A percentile compares a stretch with the other conserved stretches of the same genome.
phyloP scores from a whole-genome alignment of 768 basidiomycete species.

The Suillus plorans region DNA sequence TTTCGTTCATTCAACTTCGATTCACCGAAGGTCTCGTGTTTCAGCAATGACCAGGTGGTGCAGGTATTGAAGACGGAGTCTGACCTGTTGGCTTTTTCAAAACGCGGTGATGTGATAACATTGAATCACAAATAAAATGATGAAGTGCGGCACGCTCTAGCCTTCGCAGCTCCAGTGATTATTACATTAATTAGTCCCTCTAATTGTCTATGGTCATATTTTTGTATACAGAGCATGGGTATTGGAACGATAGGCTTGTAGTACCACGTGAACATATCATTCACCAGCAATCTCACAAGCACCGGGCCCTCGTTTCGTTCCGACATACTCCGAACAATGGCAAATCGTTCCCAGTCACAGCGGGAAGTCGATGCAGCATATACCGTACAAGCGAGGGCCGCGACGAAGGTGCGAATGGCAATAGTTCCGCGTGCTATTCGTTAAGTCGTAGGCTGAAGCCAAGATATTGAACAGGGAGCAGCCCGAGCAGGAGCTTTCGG shows the following conservation, averaged over 20 bases:
- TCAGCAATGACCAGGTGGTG: constrained; percentile 34
- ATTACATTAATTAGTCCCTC: background rate
- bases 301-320: background rate
- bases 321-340: constrained; percentile 18
- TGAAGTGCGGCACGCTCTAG: background rate
- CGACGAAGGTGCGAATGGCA: constrained; percentile 45
- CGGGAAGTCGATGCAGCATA: constrained; percentile 61
- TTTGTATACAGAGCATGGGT: background rate
- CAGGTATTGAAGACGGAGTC: constrained; percentile 37
- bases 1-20: constrained; percentile 1
- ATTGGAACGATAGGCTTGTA: background rate
- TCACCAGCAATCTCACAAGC: background rate
- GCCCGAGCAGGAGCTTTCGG: constrained; percentile 52
- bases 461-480: constrained; percentile 46
- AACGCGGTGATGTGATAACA: constrained; percentile 23
- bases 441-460: constrained; percentile 12
- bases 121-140: background rate
- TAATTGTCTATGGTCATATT: background rate
- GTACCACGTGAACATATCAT: background rate
- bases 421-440: background rate
- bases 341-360: constrained; percentile 40
- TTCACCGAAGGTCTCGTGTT: constrained; percentile 32
- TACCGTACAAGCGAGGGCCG: constrained; percentile 57
- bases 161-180: background rate
- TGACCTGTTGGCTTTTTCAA: constrained; percentile 38